Evolutionary conservation across 2,329 filamentous ascomycete genomes (phyloP).

Genomic region (Aspergillus sp.): DNA sequence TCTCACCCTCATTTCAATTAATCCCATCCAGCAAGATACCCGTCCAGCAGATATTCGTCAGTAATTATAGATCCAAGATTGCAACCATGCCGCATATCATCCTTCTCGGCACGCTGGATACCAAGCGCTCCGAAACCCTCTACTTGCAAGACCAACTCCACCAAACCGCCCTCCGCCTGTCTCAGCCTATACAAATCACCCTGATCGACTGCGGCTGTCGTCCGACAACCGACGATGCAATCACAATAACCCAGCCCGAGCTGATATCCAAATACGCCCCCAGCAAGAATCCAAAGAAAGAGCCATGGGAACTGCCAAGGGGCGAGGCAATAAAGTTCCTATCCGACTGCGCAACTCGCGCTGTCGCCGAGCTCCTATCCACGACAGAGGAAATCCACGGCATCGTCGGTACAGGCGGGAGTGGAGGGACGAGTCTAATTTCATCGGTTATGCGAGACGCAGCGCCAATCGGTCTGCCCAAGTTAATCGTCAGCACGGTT

Average conservation of each 20-base stretch:
- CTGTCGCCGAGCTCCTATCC: slow-evolving; percentile 43
- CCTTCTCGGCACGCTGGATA: slow-evolving; percentile 64
- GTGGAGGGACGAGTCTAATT: slow-evolving; percentile 61
- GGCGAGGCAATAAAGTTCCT: slow-evolving; percentile 60
- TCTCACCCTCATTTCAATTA: background rate
- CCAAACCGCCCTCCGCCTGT: slow-evolving; percentile 34
- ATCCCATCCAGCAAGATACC: background rate
- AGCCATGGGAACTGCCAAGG: slow-evolving; percentile 46
- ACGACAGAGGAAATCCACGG: slow-evolving; percentile 50
- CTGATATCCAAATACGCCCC: slow-evolving; percentile 15
- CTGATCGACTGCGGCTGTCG: slow-evolving; percentile 20
- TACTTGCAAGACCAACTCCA: slow-evolving; percentile 51
- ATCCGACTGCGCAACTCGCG: slow-evolving; percentile 47
- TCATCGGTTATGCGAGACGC: slow-evolving; percentile 61
- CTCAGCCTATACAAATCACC: slow-evolving; percentile 32
- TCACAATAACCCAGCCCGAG: slow-evolving; percentile 48
- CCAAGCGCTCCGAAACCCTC: slow-evolving; percentile 60
- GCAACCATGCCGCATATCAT: slow-evolving; percentile 43
- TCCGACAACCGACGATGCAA: slow-evolving; percentile 43
- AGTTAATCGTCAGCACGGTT: slow-evolving; percentile 69
- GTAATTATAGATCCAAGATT: background rate
- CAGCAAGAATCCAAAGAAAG: slow-evolving; percentile 13
- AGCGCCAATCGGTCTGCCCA: slow-evolving; percentile 66
- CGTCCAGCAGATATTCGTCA: background rate
- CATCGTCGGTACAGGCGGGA: slow-evolving; percentile 62